A percentile compares a stretch with the other conserved stretches of the same genome.
Conservation (phyloP, 768 basidiomycete species). For the Boletus subcaerulescens region DNA sequence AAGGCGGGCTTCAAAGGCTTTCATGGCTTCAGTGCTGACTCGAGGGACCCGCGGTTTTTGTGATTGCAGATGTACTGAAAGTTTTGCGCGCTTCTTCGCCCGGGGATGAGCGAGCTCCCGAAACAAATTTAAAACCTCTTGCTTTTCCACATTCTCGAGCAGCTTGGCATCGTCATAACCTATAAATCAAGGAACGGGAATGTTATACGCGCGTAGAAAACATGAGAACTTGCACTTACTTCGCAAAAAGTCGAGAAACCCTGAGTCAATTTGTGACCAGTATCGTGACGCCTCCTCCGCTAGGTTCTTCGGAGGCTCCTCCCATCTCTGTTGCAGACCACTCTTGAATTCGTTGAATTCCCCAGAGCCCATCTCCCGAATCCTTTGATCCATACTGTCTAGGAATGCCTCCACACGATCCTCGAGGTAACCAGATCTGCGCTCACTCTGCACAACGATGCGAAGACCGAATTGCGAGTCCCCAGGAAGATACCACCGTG, state of each 20-base stretch:
- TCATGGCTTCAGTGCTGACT: constrained; percentile 61
- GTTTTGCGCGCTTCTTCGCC: constrained; percentile 69
- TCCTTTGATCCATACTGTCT: constrained; percentile 59
- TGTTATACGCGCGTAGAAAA: neutral
- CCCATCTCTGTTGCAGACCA: constrained; percentile 76
- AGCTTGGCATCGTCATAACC: constrained; percentile 70
- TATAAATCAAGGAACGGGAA: constrained; percentile 29
- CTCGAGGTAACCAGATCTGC: constrained; percentile 76
- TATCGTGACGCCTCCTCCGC: constrained; percentile 72
- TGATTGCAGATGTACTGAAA: constrained; percentile 79
- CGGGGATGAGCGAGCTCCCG: constrained; percentile 63
- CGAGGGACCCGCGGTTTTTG: constrained; percentile 58
- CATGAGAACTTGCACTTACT: constrained; percentile 46
- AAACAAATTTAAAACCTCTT: constrained; percentile 74
- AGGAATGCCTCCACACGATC: constrained; percentile 87
- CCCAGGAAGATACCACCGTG: constrained; percentile 55
- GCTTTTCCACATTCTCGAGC: constrained; percentile 63
- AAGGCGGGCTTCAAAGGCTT: constrained; percentile 58
- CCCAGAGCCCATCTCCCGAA: constrained; percentile 66
- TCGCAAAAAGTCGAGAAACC: constrained; percentile 84
- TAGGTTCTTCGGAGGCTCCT: constrained; percentile 87
- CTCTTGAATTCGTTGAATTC: constrained; percentile 78
- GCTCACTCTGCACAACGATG: constrained; percentile 88
- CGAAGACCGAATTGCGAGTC: constrained; percentile 72
- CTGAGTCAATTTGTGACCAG: constrained; percentile 67